Evolutionary conservation across 2,329 filamentous ascomycete genomes (phyloP), one percentile per base, ranked within the genome.

Genomic region (Polychaeton citri): DNA sequence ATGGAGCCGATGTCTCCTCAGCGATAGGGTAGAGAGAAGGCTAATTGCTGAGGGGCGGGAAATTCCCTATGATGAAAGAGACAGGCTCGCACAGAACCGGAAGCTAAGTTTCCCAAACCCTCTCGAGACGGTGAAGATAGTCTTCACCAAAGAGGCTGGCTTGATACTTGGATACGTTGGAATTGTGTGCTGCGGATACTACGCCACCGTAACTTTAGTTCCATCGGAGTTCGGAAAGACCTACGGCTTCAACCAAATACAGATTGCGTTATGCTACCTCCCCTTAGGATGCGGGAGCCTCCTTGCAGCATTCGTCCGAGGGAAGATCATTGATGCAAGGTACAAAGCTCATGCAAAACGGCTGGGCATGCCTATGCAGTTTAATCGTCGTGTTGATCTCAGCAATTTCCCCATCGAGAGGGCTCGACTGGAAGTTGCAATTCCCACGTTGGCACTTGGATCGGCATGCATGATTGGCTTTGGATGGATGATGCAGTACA

Each of bases 1-100:
- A 3, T 72, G 71, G 66, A 79, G 78, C 49, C 66, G 64, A 58
- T 72, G 72, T 0, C 41, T 74, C 2, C 41, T 75, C 12, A 69
- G 76, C 44, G 12, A 28, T 15, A 5, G 12, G 24, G 15, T 5
- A 4, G 15, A 12, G 5, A 28, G 24, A 4, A 15, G 24, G 12
- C 12, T 10, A 15, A 28, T 10, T 7, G 5, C 12, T 28, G 24
- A 28, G 8, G 40, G 44, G n/a, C 38, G 47, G 3, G 42, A 44
- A 38, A 38, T 34, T 13, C 41, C 45, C 16, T 35, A 42, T 12
- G 39, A 38, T 2, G 41, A 38, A 30, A 33, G 47, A 28, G 41
- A 39, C 8, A 50, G 50, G 32, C 31, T 38, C 8, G 40, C 39
- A 2, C 40, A 45, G 19, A 28, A 48, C 1, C 42, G 45, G 10